Percentiles rank a stretch among this genome's conserved stretches.
Evolutionary conservation across 1,139 yeast species (phyloP).

Genomic region (Kodamaea alishanica): DNA sequence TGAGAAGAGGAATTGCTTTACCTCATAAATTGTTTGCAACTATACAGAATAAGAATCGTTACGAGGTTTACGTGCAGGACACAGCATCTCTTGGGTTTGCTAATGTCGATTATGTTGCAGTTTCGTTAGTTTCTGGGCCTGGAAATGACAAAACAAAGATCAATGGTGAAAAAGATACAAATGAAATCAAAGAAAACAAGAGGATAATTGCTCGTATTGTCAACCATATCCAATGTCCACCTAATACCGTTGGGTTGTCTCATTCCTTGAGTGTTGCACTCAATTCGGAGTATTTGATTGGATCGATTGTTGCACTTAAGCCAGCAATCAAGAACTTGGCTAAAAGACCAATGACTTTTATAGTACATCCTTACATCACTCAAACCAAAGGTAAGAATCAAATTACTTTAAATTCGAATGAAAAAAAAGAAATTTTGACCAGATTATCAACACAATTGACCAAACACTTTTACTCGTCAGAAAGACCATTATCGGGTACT

Average conservation of each 20-base stretch:
- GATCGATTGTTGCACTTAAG: conserved; percentile 53
- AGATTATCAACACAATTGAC: conserved; percentile 18
- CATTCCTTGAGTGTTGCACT: conserved; percentile 55
- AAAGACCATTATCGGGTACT: conserved; percentile 14
- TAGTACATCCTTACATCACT: conserved; percentile 56
- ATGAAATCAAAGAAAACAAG: conserved; percentile 33
- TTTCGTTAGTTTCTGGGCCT: conserved; percentile 59
- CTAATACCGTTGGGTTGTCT: conserved; percentile 55
- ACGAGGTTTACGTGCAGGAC: conserved; percentile 33
- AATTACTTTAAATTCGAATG: conserved; percentile 26
- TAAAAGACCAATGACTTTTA: conserved; percentile 40
- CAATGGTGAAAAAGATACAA: conserved; percentile 4
- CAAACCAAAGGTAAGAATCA: conserved; percentile 32
- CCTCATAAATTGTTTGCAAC: conserved; percentile 43
- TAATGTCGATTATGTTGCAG: conserved; percentile 51
- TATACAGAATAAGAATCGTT: conserved; percentile 13
- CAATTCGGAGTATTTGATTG: conserved; percentile 48
- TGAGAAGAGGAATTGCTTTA: conserved; percentile 54
- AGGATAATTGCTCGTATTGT: conserved; percentile 55
- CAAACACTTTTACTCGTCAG: conserved; percentile 16
- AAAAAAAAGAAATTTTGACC: conserved; percentile 27
- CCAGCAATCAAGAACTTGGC: conserved; percentile 41
- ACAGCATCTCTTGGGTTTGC: conserved; percentile 13
- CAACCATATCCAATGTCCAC: conserved; percentile 33
- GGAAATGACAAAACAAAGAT: conserved; percentile 13